phyloP scores from a whole-genome alignment of 1,284 basidiomycete genomes.

The Chiua sp. region DNA sequence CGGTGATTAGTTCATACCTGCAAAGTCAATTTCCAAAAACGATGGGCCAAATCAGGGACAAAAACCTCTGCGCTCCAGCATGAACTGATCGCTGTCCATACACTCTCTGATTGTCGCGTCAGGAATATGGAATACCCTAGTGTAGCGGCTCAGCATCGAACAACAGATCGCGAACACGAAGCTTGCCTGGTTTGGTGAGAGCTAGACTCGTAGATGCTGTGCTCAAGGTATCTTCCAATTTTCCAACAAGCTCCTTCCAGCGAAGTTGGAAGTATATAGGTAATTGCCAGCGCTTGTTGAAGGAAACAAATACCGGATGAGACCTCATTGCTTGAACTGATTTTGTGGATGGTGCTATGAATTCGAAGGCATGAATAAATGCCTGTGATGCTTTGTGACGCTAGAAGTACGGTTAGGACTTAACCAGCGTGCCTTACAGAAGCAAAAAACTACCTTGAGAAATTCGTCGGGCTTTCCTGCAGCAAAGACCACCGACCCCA shows the following conservation, averaged over 20 bases:
- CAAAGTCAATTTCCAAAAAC: constrained; percentile 89
- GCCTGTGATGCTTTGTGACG: constrained; percentile 85
- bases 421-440: background rate
- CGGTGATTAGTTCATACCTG: constrained; percentile 58
- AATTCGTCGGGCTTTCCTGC: constrained; percentile 92
- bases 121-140: constrained; percentile 47
- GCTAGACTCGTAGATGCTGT: constrained; percentile 48
- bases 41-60: constrained; percentile 78
- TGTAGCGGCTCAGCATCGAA: constrained; percentile 29
- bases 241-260: constrained; percentile 92
- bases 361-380: constrained; percentile 87
- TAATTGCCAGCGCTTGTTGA: constrained; percentile 92
- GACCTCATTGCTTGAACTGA: constrained; percentile 74
- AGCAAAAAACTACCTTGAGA: constrained; percentile 69
- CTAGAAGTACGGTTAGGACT: constrained; percentile 41
- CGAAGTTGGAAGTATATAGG: constrained; percentile 97
- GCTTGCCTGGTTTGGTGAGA: constrained; percentile 30
- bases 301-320: constrained; percentile 73
- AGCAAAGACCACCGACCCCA: constrained; percentile 86
- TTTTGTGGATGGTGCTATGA: constrained; percentile 77
- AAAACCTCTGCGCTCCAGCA: constrained; percentile 90
- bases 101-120: constrained; percentile 67
- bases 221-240: constrained; percentile 71
- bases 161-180: background rate
- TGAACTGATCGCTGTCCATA: constrained; percentile 74